These are phyloP conservation scores for Candolleomyces eurysporus DNA, from an alignment of 768 basidiomycete species.

Conservation along the genomic window DNA sequence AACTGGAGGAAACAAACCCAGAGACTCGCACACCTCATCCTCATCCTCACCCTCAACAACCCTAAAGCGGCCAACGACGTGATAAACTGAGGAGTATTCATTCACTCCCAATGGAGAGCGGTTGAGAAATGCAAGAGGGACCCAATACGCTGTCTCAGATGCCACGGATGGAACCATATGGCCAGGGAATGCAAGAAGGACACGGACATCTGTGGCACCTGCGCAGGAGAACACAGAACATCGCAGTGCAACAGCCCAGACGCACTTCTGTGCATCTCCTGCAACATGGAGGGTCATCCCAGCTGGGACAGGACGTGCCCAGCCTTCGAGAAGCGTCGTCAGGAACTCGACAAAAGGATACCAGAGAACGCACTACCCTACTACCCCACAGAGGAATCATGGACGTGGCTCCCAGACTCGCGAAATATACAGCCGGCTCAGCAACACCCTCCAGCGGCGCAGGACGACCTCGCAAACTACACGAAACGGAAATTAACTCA, in stretches of 20 bases:
- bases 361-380: not conserved
- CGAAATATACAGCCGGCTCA: too few relatives aligned
- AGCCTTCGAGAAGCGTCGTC: not conserved
- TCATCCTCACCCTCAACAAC: too few relatives aligned
- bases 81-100: too few relatives aligned
- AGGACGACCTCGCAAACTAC: too few relatives aligned
- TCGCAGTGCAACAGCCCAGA: not conserved
- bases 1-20: too few relatives aligned
- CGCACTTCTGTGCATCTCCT: not conserved
- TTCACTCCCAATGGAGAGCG: too few relatives aligned
- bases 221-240: not conserved
- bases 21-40: too few relatives aligned
- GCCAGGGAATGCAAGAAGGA: not conserved
- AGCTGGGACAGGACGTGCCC: not conserved
- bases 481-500: not conserved
- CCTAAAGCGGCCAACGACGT: too few relatives aligned
- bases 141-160: not conserved
- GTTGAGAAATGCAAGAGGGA: not conserved
- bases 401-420: not conserved
- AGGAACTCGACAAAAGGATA: not conserved
- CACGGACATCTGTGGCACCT: not conserved
- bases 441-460: too few relatives aligned
- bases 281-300: not conserved
- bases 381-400: not conserved
- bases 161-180: not conserved